phyloP scores from a whole-genome alignment of 139 green algal species.

The Diplosphaera chodatii region DNA sequence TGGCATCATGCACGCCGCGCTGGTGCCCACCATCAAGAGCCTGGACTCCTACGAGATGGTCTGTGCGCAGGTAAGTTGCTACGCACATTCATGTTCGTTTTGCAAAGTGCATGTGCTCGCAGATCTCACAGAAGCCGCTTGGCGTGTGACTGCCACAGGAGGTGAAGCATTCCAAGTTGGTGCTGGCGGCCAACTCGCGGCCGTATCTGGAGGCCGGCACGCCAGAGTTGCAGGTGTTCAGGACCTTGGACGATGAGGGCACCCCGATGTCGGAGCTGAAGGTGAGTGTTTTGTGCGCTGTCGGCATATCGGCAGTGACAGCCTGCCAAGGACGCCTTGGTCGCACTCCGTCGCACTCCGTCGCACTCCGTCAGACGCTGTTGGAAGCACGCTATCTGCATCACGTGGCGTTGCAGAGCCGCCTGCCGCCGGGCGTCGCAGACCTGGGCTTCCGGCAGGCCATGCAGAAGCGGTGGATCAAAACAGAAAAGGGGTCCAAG shows the following conservation, averaged over 20 bases:
- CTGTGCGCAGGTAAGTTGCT: conserved; percentile 49
- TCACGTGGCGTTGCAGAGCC: background rate
- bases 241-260: conserved; percentile 59
- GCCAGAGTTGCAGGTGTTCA: conserved; percentile 84
- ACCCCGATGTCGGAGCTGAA: conserved; percentile 72
- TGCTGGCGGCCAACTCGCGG: conserved; percentile 73
- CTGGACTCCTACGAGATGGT: conserved; percentile 76
- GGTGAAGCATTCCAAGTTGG: conserved; percentile 54
- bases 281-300: conserved; percentile 17
- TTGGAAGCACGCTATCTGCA: too few species aligned
- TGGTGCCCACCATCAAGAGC: conserved; percentile 84
- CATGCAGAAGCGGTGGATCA: conserved; percentile 83
- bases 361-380: too few species aligned
- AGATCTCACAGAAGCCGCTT: background rate
- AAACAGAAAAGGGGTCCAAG: conserved; percentile 13
- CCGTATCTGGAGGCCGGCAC: conserved; percentile 59
- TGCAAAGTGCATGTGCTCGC: background rate
- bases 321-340: too few species aligned
- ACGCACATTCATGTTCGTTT: too few species aligned
- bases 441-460: conserved; percentile 90
- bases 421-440: conserved; percentile 18
- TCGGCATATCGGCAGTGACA: too few species aligned
- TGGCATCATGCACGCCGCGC: conserved; percentile 54
- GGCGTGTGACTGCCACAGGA: conserved; percentile 43
- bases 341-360: too few species aligned